Evolutionary conservation across 148 eudicot species (phyloP), one percentile per base, ranked within the genome.

Genomic region (Cornus controversa): DNA sequence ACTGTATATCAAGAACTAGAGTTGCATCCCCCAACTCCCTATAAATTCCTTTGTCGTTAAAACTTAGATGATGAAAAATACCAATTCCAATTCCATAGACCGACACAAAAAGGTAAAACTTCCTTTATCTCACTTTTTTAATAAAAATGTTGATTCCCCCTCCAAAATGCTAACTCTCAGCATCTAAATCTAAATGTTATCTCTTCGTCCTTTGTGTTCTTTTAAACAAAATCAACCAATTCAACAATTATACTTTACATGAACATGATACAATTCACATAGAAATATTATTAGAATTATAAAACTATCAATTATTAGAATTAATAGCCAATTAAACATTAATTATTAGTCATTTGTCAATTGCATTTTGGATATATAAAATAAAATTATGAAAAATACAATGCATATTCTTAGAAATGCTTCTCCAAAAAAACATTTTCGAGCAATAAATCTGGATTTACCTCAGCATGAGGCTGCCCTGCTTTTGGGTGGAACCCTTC

Each of bases 401-500:
- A 62, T 63, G 31, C 34, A 31, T 5, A 31, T 31, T 31, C 4
- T 31, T 31, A 31, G 34, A 31, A 31, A 31, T 31, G 34, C 34
- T 40, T n/a, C 11, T 23, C 53, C 72, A 54, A 54, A 54, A 14
- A 54, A 54, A 54, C 4, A 54, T 4, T 4, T 4, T 14, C 2
- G 10, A 53, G 18, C 54, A 40, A 40, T 34, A 62, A 18, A 24
- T 57, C n/a, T 54, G 40, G 28, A 69, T 15, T 70, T 75, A 93
- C 99, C 99, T 93, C 99, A 84, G 96, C 99, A 88, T 96, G 99
- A 82, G 99, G 99, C 67, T 74, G 94, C 9, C 98, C 95, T 76
- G 97, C 97, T 83, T 93, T 96, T 7, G 99, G 99, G 75, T 96
- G 99, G 83, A 96, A 96, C 22, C 99, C 98, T 89, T 96, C 90